These are phyloP conservation scores for Aspergillus coremiiformis DNA, from an alignment of 495 filamentous ascomycete genomes.

Conservation along the genomic window DNA sequence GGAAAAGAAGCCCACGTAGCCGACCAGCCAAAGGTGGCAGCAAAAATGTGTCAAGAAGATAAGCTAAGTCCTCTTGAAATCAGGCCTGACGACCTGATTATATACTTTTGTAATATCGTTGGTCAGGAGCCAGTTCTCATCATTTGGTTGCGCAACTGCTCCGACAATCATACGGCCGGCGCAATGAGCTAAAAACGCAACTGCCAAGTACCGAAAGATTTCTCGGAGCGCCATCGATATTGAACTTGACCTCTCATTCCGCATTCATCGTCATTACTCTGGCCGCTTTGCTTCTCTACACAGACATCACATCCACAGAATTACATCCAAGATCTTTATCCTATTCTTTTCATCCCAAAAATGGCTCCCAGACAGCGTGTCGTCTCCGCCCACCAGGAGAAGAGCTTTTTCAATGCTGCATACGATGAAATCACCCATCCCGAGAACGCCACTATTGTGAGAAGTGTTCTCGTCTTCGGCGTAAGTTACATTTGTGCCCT, in stretches of 20 bases:
- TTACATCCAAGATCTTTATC: background rate
- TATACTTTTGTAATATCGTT: background rate
- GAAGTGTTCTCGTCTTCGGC: constrained; percentile 64
- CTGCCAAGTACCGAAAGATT: constrained; percentile 40
- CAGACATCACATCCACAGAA: background rate
- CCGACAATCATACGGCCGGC: constrained; percentile 32
- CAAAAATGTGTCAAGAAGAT: background rate
- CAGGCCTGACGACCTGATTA: background rate
- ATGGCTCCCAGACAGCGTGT: constrained; percentile 41
- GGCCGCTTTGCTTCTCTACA: constrained; percentile 1
- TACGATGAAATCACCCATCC: constrained; percentile 60
- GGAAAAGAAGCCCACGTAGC: background rate
- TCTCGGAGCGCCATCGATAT: constrained; percentile 27
- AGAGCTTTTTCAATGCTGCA: constrained; percentile 42
- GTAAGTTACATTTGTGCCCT: constrained; percentile 40
- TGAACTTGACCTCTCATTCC: constrained; percentile 7
- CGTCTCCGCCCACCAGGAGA: constrained; percentile 30
- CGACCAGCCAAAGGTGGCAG: background rate
- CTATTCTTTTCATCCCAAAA: constrained; percentile 1
- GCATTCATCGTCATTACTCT: background rate
- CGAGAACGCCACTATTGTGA: constrained; percentile 69
- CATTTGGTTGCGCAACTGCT: constrained; percentile 20
- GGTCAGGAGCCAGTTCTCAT: background rate
- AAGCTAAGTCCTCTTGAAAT: background rate
- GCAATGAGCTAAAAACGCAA: constrained; percentile 31